Evolutionary conservation across 441 rosid genomes (phyloP).

Genomic region (Corymbia calophylla): DNA sequence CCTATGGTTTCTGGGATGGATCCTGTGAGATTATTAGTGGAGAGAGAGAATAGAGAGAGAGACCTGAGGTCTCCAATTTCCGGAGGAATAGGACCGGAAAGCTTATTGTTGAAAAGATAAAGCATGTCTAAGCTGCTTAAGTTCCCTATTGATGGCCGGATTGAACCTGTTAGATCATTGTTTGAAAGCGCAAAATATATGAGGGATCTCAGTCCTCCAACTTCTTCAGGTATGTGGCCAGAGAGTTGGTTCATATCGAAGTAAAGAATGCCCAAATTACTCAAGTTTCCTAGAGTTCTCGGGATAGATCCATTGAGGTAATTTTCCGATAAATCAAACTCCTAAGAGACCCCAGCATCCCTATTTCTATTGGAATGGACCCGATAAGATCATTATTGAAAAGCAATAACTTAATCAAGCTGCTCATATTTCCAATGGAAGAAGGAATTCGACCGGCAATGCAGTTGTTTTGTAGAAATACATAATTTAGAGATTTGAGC

Average conservation of each 20-base stretch:
- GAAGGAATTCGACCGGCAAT: background rate
- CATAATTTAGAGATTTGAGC: background rate
- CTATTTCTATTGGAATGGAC: conserved; percentile 2
- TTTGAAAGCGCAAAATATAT: accelerated
- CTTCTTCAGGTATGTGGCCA: background rate
- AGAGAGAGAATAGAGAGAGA: background rate
- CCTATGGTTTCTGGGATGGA: background rate
- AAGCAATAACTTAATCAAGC: background rate
- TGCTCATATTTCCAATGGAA: background rate
- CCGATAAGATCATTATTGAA: background rate
- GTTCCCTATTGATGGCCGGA: background rate
- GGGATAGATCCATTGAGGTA: background rate
- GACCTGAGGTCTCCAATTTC: background rate
- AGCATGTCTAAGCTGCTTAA: accelerated
- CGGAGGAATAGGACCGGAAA: accelerated
- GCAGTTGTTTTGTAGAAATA: background rate
- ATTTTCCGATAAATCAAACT: accelerated
- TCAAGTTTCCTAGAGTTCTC: background rate
- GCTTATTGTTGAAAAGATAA: accelerated
- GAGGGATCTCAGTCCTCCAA: background rate
- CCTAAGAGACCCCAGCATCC: background rate
- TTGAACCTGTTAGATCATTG: background rate
- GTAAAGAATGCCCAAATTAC: accelerated
- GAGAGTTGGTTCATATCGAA: background rate
- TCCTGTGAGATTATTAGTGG: background rate